Base-by-base conservation (phyloP, 1,284 basidiomycete genomes). In the Ganoderma lingzhi region DNA sequence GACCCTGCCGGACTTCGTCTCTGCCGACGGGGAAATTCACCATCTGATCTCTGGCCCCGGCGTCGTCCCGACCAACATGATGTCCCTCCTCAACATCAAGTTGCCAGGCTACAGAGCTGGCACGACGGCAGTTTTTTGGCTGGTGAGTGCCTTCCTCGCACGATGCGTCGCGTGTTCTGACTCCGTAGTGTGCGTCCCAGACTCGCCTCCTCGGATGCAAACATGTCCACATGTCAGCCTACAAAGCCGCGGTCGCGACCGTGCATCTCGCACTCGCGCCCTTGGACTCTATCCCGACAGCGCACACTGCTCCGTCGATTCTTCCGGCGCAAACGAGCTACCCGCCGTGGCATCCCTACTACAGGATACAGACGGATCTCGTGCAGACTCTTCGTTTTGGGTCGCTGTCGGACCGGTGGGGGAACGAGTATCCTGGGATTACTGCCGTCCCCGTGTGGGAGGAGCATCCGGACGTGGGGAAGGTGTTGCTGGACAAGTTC, bases 31-130 rank as follows among this genome's bases (percentile, higher is more conserved):
- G 10, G 73, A 78, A 41, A 80, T 86, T 68, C 86, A 91, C 64
- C 92, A 95, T 76, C 82, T 95, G 66, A 80, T 89, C 58, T 86
- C 87, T 10, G 89, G 95, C 70, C 96, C 96, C 0, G 95, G 94
- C 1, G 85, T 94, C 41, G 91, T 88, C 30, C 83, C 85, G 55
- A 95, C 94, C 2, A 90, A 90, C 68, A 73, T 76, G 65, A 73
- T 72, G 45, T 44, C 74, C 56, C 69, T 70, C 23, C 70, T 76
- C 5, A 71, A 73, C 55, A 71, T 72, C 28, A 71, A 68, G 32
- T 64, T 72, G 6, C 70, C 72, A 8, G 71, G 72, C 45, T 74
- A 68, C 58, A 66, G 66, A 14, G 68, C 84, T 1, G 71, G 88
- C 44, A 93, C 93, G 84, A 78, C 88, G 10, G 63, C 88, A 10